Evolutionary conservation across 345 rosid genomes (phyloP).

Genomic region (Murraya paniculata): DNA sequence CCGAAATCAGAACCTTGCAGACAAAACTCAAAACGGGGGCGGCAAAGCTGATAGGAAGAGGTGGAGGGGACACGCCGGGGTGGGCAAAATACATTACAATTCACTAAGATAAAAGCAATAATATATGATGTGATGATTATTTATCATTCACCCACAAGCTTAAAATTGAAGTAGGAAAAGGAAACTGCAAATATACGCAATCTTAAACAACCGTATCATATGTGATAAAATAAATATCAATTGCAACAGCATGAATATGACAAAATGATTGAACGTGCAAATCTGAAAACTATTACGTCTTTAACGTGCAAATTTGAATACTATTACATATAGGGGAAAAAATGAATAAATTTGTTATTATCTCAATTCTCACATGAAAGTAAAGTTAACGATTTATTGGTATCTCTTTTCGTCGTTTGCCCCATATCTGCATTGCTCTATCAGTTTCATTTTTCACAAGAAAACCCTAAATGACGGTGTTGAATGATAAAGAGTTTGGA

Average conservation of each 20-base stretch:
- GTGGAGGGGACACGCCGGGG: background rate
- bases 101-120: background rate
- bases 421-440: background rate
- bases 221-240: background rate
- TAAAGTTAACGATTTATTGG: background rate
- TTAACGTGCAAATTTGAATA: background rate
- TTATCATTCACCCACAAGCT: too few relatives aligned
- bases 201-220: background rate
- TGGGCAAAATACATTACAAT: background rate
- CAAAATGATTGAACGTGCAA: background rate
- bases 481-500: slow-evolving; percentile 17
- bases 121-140: too few relatives aligned
- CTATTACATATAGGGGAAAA: background rate
- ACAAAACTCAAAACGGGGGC: background rate
- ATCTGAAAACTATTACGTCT: too few relatives aligned
- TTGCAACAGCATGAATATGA: background rate
- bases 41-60: background rate
- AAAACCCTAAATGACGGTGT: slow-evolving; percentile 14
- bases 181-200: background rate
- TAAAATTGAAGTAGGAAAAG: background rate
- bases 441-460: background rate
- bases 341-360: background rate
- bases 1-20: background rate
- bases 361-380: background rate
- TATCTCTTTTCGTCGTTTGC: background rate